These are phyloP conservation scores for Galeopsis tetrahit DNA, from an alignment of 257 asterid species.

Conservation along the genomic window DNA sequence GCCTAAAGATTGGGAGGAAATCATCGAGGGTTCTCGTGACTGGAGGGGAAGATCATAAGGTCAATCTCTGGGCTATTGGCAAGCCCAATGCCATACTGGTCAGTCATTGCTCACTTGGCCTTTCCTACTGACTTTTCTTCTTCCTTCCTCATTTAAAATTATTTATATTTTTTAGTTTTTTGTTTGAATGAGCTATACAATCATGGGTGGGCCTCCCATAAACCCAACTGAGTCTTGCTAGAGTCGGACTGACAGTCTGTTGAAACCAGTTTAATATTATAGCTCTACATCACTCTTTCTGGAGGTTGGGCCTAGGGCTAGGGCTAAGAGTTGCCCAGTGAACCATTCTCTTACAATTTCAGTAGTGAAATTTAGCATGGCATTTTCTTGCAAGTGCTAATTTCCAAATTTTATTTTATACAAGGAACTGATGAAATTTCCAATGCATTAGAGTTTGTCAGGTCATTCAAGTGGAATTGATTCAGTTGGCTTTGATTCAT, in stretches of 20 bases:
- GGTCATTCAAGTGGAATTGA: constrained; percentile 99
- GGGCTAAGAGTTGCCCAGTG: constrained; percentile 23
- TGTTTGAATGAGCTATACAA: constrained; percentile 16
- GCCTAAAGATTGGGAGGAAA: constrained; percentile 94
- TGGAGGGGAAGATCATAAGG: constrained; percentile 99
- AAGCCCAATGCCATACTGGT: constrained; percentile 98
- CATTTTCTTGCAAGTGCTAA: constrained; percentile 13
- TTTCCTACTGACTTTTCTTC: not conserved
- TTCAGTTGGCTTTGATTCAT: constrained; percentile 97
- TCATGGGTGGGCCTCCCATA: constrained; percentile 18
- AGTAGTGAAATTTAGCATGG: constrained; percentile 8
- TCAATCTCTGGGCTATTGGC: constrained; percentile 98
- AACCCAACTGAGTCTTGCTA: constrained; percentile 25
- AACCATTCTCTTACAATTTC: constrained; percentile 2
- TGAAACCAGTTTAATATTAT: constrained; percentile 22
- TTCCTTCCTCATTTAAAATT: not conserved
- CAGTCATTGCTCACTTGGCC: constrained; percentile 42
- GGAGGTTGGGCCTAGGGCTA: constrained; percentile 19
- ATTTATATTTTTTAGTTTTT: not conserved
- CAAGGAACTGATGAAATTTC: constrained; percentile 31
- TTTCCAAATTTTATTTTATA: constrained; percentile 23
- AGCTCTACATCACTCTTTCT: constrained; percentile 1
- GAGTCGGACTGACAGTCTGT: constrained; percentile 5
- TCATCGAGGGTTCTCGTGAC: constrained; percentile 96
- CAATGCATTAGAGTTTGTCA: constrained; percentile 78